Percentiles rank a stretch among this genome's conserved stretches.
Conservation (phyloP, 441 rosid genomes). For the Gossypium aridum region DNA sequence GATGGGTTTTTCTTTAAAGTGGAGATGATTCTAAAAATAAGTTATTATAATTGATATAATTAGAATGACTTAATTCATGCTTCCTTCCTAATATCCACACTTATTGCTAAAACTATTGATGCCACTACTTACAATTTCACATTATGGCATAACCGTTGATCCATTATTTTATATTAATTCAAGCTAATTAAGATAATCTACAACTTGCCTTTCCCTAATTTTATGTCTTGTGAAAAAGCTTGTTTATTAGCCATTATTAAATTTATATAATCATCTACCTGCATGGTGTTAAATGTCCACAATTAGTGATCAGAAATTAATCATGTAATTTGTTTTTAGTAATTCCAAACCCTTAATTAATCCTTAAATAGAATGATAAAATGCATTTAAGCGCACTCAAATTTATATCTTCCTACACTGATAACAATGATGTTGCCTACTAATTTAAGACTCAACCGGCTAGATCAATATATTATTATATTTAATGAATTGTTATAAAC, state of each 20-base stretch:
- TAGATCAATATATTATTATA: too few relatives aligned
- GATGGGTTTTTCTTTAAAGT: not conserved
- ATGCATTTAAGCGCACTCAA: too few relatives aligned
- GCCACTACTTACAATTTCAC: not conserved
- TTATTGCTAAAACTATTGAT: constrained; percentile 2
- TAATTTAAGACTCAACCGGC: too few relatives aligned
- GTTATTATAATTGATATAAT: constrained; percentile 3
- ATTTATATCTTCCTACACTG: too few relatives aligned
- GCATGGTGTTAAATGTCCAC: constrained; percentile 27
- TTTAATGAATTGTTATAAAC: too few relatives aligned
- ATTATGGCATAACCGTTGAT: not conserved
- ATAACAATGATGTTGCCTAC: too few relatives aligned
- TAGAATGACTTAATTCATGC: not conserved
- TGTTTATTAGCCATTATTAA: constrained; percentile 1
- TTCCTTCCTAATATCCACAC: constrained; percentile 4
- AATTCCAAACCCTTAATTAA: too few relatives aligned
- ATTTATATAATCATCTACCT: constrained; percentile 10
- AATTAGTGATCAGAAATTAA: constrained; percentile 9
- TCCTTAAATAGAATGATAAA: too few relatives aligned
- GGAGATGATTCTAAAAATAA: not conserved
- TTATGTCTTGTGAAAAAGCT: not conserved
- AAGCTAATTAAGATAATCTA: not conserved
- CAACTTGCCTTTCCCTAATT: not conserved
- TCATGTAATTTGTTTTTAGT: too few relatives aligned
- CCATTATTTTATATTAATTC: not conserved